These are phyloP conservation scores for Triticum timopheevii DNA, from an alignment of 176 grass and related monocot genomes.

Conservation along the genomic window DNA sequence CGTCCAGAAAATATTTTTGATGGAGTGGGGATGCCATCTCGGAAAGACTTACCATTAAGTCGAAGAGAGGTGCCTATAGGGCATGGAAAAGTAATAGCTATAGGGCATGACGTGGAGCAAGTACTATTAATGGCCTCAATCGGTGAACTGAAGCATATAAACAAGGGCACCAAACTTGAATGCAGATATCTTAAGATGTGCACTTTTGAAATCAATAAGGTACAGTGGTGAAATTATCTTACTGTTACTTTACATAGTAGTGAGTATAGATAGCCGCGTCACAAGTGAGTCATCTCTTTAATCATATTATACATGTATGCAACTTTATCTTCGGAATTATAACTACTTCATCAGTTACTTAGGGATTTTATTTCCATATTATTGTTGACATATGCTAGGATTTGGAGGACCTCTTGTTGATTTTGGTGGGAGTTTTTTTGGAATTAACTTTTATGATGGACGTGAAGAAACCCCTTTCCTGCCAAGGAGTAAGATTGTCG, in stretches of 20 bases:
- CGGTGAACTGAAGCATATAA: not conserved
- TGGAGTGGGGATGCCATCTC: not conserved
- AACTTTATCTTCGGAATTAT: not conserved
- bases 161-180: not conserved
- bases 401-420: constrained; percentile 19
- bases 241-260: not conserved
- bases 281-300: not conserved
- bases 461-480: not conserved
- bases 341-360: not conserved
- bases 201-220: constrained; percentile 33
- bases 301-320: not conserved
- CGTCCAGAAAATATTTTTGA: not conserved
- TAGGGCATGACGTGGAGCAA: not conserved
- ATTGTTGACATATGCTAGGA: not conserved
- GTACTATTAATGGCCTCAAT: constrained; percentile 5
- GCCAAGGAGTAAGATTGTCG: not conserved
- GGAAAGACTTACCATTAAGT: no score
- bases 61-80: no score
- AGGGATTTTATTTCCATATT: not conserved
- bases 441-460: constrained; percentile 28
- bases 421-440: constrained; percentile 16
- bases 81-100: not conserved
- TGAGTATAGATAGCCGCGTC: not conserved
- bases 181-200: constrained; percentile 11
- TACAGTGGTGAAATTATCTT: not conserved